Evolutionary conservation across 1,284 basidiomycete genomes (phyloP), one percentile per base, ranked within the genome.

Genomic region (Taiwanofungus camphoratus): DNA sequence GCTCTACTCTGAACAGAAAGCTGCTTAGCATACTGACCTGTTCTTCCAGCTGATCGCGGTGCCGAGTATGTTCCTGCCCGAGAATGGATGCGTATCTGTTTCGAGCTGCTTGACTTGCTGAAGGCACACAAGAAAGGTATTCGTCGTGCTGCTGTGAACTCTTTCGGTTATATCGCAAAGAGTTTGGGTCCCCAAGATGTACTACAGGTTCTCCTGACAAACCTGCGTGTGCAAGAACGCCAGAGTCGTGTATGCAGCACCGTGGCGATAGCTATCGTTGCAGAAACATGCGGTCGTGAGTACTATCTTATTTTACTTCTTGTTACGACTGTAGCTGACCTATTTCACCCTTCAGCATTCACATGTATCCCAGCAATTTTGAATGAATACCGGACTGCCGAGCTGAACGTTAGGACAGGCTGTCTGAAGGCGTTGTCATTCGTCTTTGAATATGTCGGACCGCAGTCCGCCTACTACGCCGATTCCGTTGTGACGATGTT

Each of bases 1-100:
- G 7, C 11, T 35, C 6, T 1, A 35, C 27, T 36, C 12, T 12
- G 3, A 22, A 24, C n/a, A 22, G 32, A 22, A 27, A 36, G 37
- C 32, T 34, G 27, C 34, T 36, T 22, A 44, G 5, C 15, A 30
- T 34, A 46, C 24, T 34, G 36, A 48, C 41, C 21, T 24, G 21
- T 21, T 45, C 26, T 31, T 46, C 22, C 46, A 82, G 94, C 96
- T 47, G 96, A 99, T 82, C 92, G 96, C 63, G 96, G 96, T 48
- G 92, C 96, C 30, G 96, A 99, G 67, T 98, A 92, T 50, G 96
- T 99, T 0, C 93, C 93, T 21, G 95, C 96, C 18, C 82, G 95
- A 60, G 96, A 99, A 68, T 99, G 95, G 95, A 99, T 99, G 96
- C 87, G 96, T 59, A 99, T 99, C 64, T 99, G 96, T 64, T 99